Base-by-base conservation (phyloP, 2,329 filamentous ascomycete species). In the Thelonectria discophora region DNA sequence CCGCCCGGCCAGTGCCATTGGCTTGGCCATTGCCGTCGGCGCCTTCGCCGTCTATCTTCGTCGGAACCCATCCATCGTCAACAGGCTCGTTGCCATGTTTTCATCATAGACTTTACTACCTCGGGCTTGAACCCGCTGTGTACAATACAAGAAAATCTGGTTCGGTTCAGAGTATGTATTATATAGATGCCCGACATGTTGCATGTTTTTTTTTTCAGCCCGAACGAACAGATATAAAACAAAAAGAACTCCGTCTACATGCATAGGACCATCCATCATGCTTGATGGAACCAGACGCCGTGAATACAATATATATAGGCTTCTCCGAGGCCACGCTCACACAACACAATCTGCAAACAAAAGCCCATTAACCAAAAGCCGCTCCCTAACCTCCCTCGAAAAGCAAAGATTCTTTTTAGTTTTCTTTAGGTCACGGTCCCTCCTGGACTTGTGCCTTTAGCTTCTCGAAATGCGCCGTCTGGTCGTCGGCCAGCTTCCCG, bases 401-500 rank as follows among this genome's bases (percentile, higher is more conserved):
- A n/a, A n/a, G n/a, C n/a, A n/a, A n/a, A n/a, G n/a, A n/a, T n/a
- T n/a, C n/a, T n/a, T n/a, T n/a, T n/a, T n/a, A n/a, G n/a, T n/a
- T n/a, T n/a, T 37, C 27, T 45, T 50, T 15, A n/a, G n/a, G 34
- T 50, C 68, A 72, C 42, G 63, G 63, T 40, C 47, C 48, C 45
- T 87, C 84, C 66, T 86, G 83, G 69, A 87, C 86, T 24, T 81
- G 81, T 55, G 75, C 77, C 76, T 89, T 90, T 67, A 93, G 75
- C 56, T 81, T 81, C 73, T 91, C 89, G 74, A 95, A 94, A 77
- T 93, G 86, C 68, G 82, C 83, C 77, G 89, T 89, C 75, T 94
- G 88, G 72, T 97, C 93, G 21, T 81, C 79, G 1, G 90, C 87
- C 72, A 94, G 75, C 75, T 91, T 92, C 4, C 92, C 92, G 11